Percentiles rank a stretch among this genome's conserved stretches.
These are phyloP conservation scores for Lolium perenne DNA, from an alignment of 176 grass and related monocot species.

Conservation along the genomic window DNA sequence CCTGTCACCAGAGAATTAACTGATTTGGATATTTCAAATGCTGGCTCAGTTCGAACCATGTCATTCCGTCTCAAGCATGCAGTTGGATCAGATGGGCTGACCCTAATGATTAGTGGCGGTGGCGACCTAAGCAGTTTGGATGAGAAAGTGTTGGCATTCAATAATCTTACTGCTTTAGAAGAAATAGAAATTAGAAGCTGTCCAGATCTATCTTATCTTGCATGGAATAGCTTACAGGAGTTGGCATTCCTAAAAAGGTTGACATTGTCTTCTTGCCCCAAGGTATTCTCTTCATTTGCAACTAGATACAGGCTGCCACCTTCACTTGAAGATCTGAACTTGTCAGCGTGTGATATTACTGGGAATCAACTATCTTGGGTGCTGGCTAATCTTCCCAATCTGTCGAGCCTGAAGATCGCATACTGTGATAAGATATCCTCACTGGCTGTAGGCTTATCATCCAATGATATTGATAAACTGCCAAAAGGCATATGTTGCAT, in stretches of 20 bases:
- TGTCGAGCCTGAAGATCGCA: conserved; percentile 13
- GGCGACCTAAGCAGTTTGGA: not conserved
- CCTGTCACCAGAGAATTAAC: not conserved
- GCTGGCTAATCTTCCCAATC: conserved; percentile 16
- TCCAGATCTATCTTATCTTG: not conserved
- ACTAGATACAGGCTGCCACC: conserved; percentile 12
- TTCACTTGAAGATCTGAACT: conserved; percentile 16
- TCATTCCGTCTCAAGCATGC: not conserved
- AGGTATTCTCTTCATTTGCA: conserved; percentile 7
- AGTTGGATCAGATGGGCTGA: conserved; percentile 20
- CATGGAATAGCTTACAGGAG: conserved; percentile 18
- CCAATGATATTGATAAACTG: not conserved
- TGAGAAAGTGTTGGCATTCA: conserved; percentile 12
- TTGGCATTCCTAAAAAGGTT: conserved; percentile 22
- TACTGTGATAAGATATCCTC: conserved; percentile 19
- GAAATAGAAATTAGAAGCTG: conserved; percentile 18
- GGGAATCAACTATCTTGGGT: conserved; percentile 21
- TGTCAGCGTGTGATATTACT: not conserved
- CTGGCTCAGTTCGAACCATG: not conserved
- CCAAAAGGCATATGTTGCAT: not conserved
- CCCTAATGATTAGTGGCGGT: conserved; percentile 1
- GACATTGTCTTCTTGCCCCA: not conserved
- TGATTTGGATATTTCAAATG: conserved; percentile 23
- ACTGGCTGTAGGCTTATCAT: conserved; percentile 2
- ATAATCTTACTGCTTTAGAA: conserved; percentile 18